Base-by-base conservation (phyloP, 1,284 basidiomycete species). In the Apiotrichum gracile region DNA sequence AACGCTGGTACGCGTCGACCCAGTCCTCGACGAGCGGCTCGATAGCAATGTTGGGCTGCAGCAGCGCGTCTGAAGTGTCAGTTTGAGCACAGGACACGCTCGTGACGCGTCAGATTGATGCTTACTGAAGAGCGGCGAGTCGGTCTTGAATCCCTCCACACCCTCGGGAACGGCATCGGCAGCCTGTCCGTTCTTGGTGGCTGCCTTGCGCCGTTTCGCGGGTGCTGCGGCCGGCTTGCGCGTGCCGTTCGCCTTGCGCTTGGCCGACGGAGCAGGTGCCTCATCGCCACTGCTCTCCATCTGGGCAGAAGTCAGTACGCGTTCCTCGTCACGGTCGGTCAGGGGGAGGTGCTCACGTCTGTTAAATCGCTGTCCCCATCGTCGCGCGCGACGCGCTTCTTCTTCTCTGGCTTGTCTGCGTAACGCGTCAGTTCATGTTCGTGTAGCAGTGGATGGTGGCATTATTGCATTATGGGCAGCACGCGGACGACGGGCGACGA, bases 1-100 rank as follows among this genome's bases (percentile, higher is more conserved):
- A 49, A n/a, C 57, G 40, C 41, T 70, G 70, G 46, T 70, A 77
- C 9, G 61, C 63, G 49, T 75, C 67, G 2, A 75, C 66, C 74
- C 74, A 77, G 34, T 74, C 71, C 45, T 77, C 75, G 31, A 75
- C 59, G 12, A 75, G 57, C 2, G 68, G 70, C 27, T 68, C 61
- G 16, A 76, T 61, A 4, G 73, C 74, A 42, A 71, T 67, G 42
- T 75, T 68, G 10, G 73, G 61, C 16, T 64, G 63, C 10, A 73
- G 58, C 1, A 76, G 51, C 6, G 74, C 75, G 48, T 72, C 73
- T 75, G 53, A 14, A 19, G 42, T 5, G 17, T 31, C 10, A 19
- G n/a, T n/a, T n/a, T 45, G 10, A 45, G 25, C 9, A 43, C 24
- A n/a, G 14, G n/a, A 21, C 24, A 22, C 27, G 17, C 3, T 19